Base-by-base conservation (phyloP, 2,329 filamentous ascomycete genomes). In the Pseudocercospora pini-densiflorae region DNA sequence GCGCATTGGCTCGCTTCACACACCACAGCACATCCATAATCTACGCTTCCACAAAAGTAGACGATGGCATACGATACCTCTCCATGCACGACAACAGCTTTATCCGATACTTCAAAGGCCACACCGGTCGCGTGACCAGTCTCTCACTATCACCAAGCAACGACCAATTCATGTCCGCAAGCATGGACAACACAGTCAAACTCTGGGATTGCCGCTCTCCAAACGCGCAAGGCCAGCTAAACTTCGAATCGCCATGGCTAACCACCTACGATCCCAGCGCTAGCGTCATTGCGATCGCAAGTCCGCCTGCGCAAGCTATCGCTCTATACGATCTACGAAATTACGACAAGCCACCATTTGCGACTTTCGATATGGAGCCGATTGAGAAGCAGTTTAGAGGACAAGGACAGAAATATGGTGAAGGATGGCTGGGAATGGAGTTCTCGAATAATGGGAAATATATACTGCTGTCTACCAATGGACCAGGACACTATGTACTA, bases 391-490 rank as follows among this genome's bases (percentile, higher is more conserved):
- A 78, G 68, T 86, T 79, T 45, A 81, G 79, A 57, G 84, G 80
- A 58, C 83, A 71, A 60, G 80, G 86, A 1, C 82, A 87, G 67
- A 86, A 85, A 61, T 68, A 67, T 5, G 77, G 71, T 8, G 71
- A 75, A 47, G 90, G 90, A 10, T 99, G 95, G 95, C 95, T 92
- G 1, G 93, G 91, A 72, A 85, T 99, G 49, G 93, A 97, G 74
- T 98, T 99, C 77, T 95, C 92, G 65, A 99, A 99, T 74, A 95
- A 99, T 75, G 95, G 95, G 19, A 97, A 97, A 76, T 88, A 88
- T 67, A 81, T 99, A 57, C 85, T 99, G 5, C 79, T 99, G 19
- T 92, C 92, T 14, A 98, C 94, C 1, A 92, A 90, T 58, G 92
- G 92, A 6, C 86, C 86, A 60, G 93, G 93, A 0, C 95, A 99